Evolutionary conservation across 1,139 yeast species (phyloP), one percentile per base, ranked within the genome.

Genomic region (Suhomyces kunorum): DNA sequence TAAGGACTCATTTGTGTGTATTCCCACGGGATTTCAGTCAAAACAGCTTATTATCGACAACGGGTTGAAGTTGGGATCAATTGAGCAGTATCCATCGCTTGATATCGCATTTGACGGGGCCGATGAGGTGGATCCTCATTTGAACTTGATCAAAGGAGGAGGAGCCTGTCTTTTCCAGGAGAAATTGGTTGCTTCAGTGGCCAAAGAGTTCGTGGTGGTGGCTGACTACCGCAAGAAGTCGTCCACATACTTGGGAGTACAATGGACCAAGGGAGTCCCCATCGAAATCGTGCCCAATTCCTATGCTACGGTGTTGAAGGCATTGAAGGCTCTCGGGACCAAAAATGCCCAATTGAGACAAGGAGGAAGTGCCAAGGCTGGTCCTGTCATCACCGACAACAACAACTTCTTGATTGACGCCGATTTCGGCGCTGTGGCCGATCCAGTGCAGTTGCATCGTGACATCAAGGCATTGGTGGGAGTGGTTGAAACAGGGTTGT

Each of bases 101-200:
- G 98, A 92, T 59, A 81, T 92, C 53, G 96, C 96, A 3, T 92
- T 94, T 60, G 99, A 94, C 63, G 99, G 99, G 31, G 98, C 98
- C 7, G 99, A 94, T 64, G 99, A 94, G 63, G 94, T 90, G 42
- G 98, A 92, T 60, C 59, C 78, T 6, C 58, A 74, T 14, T 74
- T 92, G 54, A 87, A 89, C 58, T 81, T 92, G 55, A 94, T 94
- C 63, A 94, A 94, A 66, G 99, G 99, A 48, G 99, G 99, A 35
- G 99, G 99, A 28, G 99, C 97, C 2, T 94, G 99, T 64, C 73
- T 89, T 49, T 85, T 94, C 70, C 98, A 92, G 67, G 99, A 94
- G 63, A 94, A 94, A 66, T 74, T 94, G 42, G 96, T 94, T 12
- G 96, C 97, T 8, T 74, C 80, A 37, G 81, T 90, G 46, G 83